Evolutionary conservation across 345 rosid species (phyloP), one percentile per base, ranked within the genome.

Genomic region (Populus davidiana): DNA sequence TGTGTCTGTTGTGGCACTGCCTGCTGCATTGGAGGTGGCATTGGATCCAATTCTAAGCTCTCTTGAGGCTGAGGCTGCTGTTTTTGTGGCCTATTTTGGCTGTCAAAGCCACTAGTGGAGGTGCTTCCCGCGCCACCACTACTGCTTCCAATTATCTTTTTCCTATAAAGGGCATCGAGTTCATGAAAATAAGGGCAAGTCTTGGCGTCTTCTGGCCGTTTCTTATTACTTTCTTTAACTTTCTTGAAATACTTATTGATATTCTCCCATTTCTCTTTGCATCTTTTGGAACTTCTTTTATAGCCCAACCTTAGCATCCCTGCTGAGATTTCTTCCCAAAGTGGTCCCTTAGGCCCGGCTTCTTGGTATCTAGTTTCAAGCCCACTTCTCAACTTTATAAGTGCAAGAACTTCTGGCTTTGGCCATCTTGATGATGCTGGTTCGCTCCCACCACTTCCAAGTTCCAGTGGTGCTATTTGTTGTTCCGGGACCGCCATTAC

Each of bases 401-500:
- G 77, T 12, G 81, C 77, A 27, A 61, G 70, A 10, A 77, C 75
- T 70, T 79, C 77, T 17, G 41, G 18, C 69, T 79, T 79, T 10
- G 81, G 81, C 81, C 81, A 79, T 59, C 81, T 72, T 25, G 81
- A 73, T 9, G 81, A 78, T 43, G 50, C 35, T 68, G 78, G 81
- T 50, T 88, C 90, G 76, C 82, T 78, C 77, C 83, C 81, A 36
- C 29, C 27, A 13, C 27, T 23, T 20, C 52, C 72, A 59, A 76
- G 21, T 25, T 84, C 81, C 71, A 78, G 86, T 21, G 79, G 78
- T 39, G 87, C 83, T 44, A 86, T 67, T 64, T 83, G 87, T 44
- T 88, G 89, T 69, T 90, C 90, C 4, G 91, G 89, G 75, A 88
- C 73, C 9, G 87, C 87, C 83, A 86, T 81, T 62, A 86, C 81